Conservation (phyloP, 805 yeast species). For the Tetrapisispora fleetii region DNA sequence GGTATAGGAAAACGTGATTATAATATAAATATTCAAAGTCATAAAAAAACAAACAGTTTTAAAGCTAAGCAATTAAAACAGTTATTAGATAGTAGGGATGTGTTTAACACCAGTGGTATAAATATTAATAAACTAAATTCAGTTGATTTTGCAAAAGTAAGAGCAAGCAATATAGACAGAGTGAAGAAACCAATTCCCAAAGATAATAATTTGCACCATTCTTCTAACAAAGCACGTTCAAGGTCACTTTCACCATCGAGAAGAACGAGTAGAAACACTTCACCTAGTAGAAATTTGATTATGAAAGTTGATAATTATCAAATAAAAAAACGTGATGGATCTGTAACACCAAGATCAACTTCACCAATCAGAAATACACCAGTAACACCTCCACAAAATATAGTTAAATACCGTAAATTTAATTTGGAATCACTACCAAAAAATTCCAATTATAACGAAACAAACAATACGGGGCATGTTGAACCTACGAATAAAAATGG, state of each 20-base stretch:
- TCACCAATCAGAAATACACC: conserved; percentile 4
- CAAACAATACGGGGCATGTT: not conserved
- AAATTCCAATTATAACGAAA: not conserved
- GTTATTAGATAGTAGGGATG: conserved; percentile 23
- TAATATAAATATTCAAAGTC: conserved; percentile 7
- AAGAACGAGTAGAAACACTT: not conserved
- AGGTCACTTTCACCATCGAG: conserved; percentile 3
- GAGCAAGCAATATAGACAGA: not conserved
- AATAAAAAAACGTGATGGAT: not conserved
- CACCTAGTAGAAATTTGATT: conserved; percentile 13
- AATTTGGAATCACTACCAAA: conserved; percentile 14
- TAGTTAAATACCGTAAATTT: conserved; percentile 16
- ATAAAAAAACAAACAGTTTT: conserved; percentile 29
- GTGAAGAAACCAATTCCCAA: not conserved
- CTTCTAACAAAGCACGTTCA: not conserved
- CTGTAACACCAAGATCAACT: conserved; percentile 2
- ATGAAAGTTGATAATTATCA: conserved; percentile 10
- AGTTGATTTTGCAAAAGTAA: not conserved
- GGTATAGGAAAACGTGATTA: not conserved
- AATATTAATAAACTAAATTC: not conserved
- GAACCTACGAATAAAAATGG: not conserved
- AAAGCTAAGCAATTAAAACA: conserved; percentile 29
- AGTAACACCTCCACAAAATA: conserved; percentile 1
- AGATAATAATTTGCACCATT: not conserved
- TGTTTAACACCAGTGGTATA: conserved; percentile 6